A percentile compares a stretch with the other conserved stretches of the same genome.
These are phyloP conservation scores for Phtheirospermum japonicum DNA, from an alignment of 257 asterid species.

Conservation along the genomic window DNA sequence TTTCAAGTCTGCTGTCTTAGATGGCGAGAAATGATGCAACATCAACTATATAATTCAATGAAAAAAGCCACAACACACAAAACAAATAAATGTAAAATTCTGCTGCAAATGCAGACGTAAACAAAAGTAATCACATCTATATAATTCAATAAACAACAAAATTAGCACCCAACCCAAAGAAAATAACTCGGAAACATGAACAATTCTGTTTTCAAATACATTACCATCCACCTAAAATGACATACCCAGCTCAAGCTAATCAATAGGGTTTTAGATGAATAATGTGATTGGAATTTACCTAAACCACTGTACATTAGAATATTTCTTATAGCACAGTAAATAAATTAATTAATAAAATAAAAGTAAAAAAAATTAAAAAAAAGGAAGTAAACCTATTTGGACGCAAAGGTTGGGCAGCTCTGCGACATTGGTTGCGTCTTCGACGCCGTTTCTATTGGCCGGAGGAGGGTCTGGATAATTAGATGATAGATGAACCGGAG, in stretches of 20 bases:
- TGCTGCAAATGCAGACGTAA: too few species aligned
- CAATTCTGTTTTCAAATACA: not conserved
- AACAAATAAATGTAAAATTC: too few species aligned
- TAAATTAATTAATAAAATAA: too few species aligned
- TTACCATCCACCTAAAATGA: too few species aligned
- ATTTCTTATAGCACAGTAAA: too few species aligned
- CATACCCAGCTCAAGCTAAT: too few species aligned
- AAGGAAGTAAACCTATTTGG: conserved; percentile 56
- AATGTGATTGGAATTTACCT: too few species aligned
- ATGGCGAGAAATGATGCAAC: conserved; percentile 92
- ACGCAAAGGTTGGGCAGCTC: conserved; percentile 85
- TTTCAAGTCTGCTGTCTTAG: conserved; percentile 50
- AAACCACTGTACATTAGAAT: too few species aligned
- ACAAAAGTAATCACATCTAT: too few species aligned
- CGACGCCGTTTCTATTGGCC: conserved; percentile 39
- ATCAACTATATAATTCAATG: too few species aligned
- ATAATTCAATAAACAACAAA: not conserved
- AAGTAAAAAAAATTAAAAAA: not conserved
- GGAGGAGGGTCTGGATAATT: conserved; percentile 92
- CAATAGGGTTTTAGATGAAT: too few species aligned
- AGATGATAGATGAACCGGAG: conserved; percentile 83
- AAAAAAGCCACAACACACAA: too few species aligned
- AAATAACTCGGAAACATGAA: not conserved
- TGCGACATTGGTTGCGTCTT: conserved; percentile 55
- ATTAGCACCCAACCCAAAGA: not conserved